A percentile compares a stretch with the other conserved stretches of the same genome.
Conservation (phyloP, 2,329 filamentous ascomycete species). For the Aspergillus phoenicis region DNA sequence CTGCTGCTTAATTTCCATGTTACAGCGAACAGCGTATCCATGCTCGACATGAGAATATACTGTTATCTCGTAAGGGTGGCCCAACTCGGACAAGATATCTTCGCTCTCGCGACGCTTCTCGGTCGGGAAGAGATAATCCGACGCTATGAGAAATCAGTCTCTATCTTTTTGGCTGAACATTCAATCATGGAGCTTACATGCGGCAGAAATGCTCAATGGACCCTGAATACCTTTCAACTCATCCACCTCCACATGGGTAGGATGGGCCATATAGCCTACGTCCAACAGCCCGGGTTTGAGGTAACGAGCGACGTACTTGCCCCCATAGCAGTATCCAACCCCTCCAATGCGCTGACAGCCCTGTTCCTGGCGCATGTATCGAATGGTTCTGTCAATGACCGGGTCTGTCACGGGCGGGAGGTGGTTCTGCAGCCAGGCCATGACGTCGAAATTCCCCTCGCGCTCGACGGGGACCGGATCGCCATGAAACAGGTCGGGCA, state of each 20-base stretch:
- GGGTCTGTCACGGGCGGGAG: conserved; percentile 37
- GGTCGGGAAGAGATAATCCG: conserved; percentile 49
- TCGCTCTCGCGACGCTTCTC: conserved; percentile 64
- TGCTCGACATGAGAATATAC: conserved; percentile 69
- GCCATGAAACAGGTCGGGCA: conserved; percentile 69
- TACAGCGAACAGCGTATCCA: conserved; percentile 51
- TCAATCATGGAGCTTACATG: conserved; percentile 52
- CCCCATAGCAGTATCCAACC: conserved; percentile 55
- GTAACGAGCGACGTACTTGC: conserved; percentile 50
- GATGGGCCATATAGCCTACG: conserved; percentile 23
- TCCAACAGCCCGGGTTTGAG: conserved; percentile 15
- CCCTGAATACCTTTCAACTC: conserved; percentile 20
- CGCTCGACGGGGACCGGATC: conserved; percentile 60
- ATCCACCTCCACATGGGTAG: conserved; percentile 19
- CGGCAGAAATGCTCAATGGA: conserved; percentile 25
- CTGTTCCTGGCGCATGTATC: conserved; percentile 33
- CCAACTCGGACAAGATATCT: conserved; percentile 56
- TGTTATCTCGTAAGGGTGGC: conserved; percentile 68
- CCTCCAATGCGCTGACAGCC: conserved; percentile 39
- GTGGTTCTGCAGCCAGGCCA: conserved; percentile 49
- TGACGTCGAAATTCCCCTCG: conserved; percentile 51
- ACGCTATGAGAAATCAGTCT: not conserved
- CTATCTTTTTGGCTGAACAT: too few relatives aligned
- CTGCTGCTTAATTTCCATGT: not conserved
- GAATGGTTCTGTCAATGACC: conserved; percentile 48